A percentile compares a stretch with the other conserved stretches of the same genome.
phyloP scores from a whole-genome alignment of 192 early-diverging fungal species.

The Backusella psychrophila region DNA sequence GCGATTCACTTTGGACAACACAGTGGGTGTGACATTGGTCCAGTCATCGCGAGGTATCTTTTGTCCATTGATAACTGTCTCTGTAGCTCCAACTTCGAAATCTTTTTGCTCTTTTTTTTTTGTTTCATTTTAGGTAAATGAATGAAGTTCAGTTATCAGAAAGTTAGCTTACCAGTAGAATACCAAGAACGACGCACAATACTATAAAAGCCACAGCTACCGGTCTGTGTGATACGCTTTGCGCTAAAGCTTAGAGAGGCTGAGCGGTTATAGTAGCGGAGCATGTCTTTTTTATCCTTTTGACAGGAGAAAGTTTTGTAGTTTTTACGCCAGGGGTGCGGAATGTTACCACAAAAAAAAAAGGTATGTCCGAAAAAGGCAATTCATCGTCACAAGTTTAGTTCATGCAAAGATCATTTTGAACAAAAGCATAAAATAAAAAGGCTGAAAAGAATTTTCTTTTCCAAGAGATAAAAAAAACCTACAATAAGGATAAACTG shows the following conservation, averaged over 20 bases:
- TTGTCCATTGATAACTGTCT: conserved; percentile 39
- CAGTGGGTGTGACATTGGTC: conserved; percentile 77
- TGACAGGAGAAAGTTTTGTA: conserved; percentile 5
- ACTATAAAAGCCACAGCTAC: background rate
- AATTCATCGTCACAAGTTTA: background rate
- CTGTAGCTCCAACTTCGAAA: background rate
- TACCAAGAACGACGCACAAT: background rate
- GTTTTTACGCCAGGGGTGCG: background rate
- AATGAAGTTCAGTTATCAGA: background rate
- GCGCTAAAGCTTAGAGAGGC: background rate
- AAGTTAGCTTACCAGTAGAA: background rate
- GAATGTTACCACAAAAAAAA: background rate
- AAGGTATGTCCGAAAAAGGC: background rate
- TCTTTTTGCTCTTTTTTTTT: background rate
- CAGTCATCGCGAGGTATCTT: conserved; percentile 53
- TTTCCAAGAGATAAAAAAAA: too few species aligned
- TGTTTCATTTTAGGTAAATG: background rate
- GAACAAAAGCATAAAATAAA: too few species aligned
- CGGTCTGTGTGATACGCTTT: background rate
- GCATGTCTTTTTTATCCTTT: background rate
- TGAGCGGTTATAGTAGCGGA: background rate
- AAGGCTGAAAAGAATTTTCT: too few species aligned
- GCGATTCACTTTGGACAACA: conserved; percentile 73
- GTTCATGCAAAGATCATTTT: background rate
- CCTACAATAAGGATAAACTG: too few species aligned